phyloP scores from a whole-genome alignment of 2,329 filamentous ascomycete genomes.

The Pyricularia grisea region DNA sequence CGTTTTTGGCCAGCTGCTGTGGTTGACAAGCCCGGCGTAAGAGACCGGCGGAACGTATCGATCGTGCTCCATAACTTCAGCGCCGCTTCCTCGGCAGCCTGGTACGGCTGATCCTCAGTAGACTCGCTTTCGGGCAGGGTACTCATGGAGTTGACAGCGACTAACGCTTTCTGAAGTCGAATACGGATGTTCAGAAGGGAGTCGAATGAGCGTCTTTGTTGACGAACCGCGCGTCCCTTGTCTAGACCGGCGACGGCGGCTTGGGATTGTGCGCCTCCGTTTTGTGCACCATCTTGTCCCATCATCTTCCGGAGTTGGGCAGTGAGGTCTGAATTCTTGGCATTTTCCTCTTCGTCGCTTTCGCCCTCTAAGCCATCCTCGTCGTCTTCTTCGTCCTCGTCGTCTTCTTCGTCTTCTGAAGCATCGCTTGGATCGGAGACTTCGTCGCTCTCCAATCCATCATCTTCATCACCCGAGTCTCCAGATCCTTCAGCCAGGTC shows the following conservation, averaged over 20 bases:
- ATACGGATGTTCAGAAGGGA: conserved; percentile 84
- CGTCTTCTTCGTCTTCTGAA: conserved; percentile 14
- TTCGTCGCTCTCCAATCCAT: conserved; percentile 19
- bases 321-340: conserved; percentile 20
- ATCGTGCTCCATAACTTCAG: conserved; percentile 78
- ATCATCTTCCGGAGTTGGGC: conserved; percentile 59
- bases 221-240: conserved; percentile 79
- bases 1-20: conserved; percentile 50
- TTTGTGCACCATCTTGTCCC: conserved; percentile 52
- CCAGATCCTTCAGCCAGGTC: neutral
- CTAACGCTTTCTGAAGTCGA: conserved; percentile 81
- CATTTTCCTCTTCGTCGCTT: conserved; percentile 17
- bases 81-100: conserved; percentile 76
- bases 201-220: conserved; percentile 80
- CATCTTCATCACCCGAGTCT: conserved; percentile 14
- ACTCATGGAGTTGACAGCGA: conserved; percentile 68
- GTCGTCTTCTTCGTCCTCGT: conserved; percentile 24
- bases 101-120: conserved; percentile 44
- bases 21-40: conserved; percentile 35
- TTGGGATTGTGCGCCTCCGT: conserved; percentile 48
- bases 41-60: conserved; percentile 55
- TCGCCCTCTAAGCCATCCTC: conserved; percentile 25
- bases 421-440: conserved; percentile 19
- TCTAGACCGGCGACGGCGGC: conserved; percentile 68
- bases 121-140: conserved; percentile 28